phyloP scores from a whole-genome alignment of 805 yeast species.

The Candida nonsorbophila region DNA sequence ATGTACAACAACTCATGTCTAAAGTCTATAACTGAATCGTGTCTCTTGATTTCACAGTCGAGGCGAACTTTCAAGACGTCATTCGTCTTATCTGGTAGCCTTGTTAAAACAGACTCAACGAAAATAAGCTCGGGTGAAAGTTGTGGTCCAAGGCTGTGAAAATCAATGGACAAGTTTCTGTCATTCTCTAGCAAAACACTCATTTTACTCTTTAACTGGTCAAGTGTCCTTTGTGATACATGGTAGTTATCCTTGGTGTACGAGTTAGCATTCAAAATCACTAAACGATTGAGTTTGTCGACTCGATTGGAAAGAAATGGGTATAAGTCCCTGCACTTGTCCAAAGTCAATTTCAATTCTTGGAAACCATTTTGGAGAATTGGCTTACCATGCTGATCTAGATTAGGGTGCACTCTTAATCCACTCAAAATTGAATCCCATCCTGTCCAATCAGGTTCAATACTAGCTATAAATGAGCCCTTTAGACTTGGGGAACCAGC shows the following conservation, averaged over 20 bases:
- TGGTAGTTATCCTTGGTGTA: too few relatives aligned
- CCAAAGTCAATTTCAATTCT: conserved; percentile 18
- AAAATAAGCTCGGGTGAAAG: conserved; percentile 12
- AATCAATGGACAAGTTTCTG: conserved; percentile 15
- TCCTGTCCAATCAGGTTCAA: conserved; percentile 41
- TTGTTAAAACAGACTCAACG: conserved; percentile 7
- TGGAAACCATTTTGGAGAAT: conserved; percentile 12
- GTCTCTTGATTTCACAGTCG: conserved; percentile 15
- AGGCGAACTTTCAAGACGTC: conserved; percentile 11
- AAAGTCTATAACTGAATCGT: conserved; percentile 13
- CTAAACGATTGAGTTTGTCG: conserved; percentile 7
- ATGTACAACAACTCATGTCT: conserved; percentile 8
- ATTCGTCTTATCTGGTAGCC: conserved; percentile 7
- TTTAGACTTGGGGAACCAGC: conserved; percentile 24
- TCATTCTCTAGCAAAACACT: conserved; percentile 8
- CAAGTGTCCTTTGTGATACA: too few relatives aligned
- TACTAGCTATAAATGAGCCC: conserved; percentile 46
- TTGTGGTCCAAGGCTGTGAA: conserved; percentile 17
- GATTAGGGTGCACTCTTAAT: conserved; percentile 20
- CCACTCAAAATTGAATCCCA: conserved; percentile 42
- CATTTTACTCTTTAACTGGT: conserved; percentile 8
- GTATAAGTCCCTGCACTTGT: conserved; percentile 21
- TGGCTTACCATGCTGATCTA: conserved; percentile 5
- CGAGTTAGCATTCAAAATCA: conserved; percentile 11
- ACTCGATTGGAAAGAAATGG: conserved; percentile 15